A percentile compares a stretch with the other conserved stretches of the same genome.
Conservation (phyloP, 2,329 filamentous ascomycete genomes). For the Claviceps capensis region DNA sequence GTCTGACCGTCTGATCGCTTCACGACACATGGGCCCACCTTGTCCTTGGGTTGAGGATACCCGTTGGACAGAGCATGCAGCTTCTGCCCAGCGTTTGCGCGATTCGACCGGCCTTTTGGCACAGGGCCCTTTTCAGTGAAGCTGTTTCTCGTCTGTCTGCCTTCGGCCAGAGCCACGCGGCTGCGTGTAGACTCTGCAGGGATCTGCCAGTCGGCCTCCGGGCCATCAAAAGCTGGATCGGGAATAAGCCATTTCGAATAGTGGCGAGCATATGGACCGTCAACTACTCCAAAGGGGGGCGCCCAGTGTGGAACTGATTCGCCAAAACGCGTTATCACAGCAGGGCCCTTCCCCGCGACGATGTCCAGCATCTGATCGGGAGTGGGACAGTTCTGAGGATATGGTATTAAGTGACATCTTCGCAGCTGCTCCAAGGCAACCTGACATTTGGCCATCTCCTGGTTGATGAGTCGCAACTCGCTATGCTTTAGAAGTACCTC, state of each 20-base stretch:
- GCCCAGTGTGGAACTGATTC: constrained; percentile 62
- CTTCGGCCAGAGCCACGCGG: constrained; percentile 42
- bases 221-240: constrained; percentile 72
- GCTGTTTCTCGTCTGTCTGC: constrained; percentile 67
- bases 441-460: constrained; percentile 93
- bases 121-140: constrained; percentile 28
- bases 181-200: constrained; percentile 27
- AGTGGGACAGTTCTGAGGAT: constrained; percentile 56
- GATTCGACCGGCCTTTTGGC: constrained; percentile 36
- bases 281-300: constrained; percentile 77
- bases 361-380: constrained; percentile 57
- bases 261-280: constrained; percentile 87
- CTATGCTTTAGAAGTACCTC: constrained; percentile 91
- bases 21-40: constrained; percentile 69
- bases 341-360: constrained; percentile 59
- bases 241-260: constrained; percentile 93
- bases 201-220: constrained; percentile 32
- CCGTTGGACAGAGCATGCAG: constrained; percentile 57
- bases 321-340: constrained; percentile 47
- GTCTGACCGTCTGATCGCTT: constrained; percentile 74
- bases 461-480: constrained; percentile 85
- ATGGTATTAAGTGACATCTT: constrained; percentile 83
- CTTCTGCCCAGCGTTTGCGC: constrained; percentile 43
- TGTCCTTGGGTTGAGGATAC: constrained; percentile 63
- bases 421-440: constrained; percentile 85